Base-by-base conservation (phyloP, 2,329 filamentous ascomycete species). In the Penicillium sclerotiorum region DNA sequence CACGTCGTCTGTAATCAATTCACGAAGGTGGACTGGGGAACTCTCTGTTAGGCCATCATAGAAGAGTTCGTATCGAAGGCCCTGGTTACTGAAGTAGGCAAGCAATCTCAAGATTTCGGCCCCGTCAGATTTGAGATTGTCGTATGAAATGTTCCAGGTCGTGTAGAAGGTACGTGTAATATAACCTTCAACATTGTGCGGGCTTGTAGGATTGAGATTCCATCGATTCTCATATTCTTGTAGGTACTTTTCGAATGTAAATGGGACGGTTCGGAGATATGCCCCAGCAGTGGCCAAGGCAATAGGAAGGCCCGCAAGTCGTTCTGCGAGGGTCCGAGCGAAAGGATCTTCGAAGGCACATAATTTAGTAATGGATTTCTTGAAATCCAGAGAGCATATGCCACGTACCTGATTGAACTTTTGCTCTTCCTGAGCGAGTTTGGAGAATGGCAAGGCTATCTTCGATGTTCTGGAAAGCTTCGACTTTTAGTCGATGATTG, bases 101-200 rank as follows among this genome's bases (percentile, higher is more conserved):
- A 52, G 21, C 22, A 45, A 20, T 30, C 36, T 52, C 1, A 52
- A 39, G 3, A 52, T 1, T 45, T 48, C 39, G 4, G 49, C 40
- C 9, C 35, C 49, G 6, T 40, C 39, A 8, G 35, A 27, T 45
- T 47, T 33, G 21, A 52, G 45, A 2, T 33, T 32, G 32, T 13
- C 13, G 21, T 50, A 53, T 45, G 43, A 50, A 5, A 53, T 1
- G 37, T 53, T 21, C 50, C 33, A 53, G 2, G 47, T 50, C 4
- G 43, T 47, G 13, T 37, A 50, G 12, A 42, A 32, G 2, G 28
- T 50, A 12, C 30, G 42, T 8, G n/a, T n/a, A n/a, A 42, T 28
- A 32, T 50, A 50, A 11, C 45, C 47, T 18, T 41, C 5, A 23
- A 42, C 37, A 5, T 41, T 4, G 5, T n/a, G 2, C 5, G 48